phyloP scores from a whole-genome alignment of 306 rosid species.

The Fagus sylvatica region DNA sequence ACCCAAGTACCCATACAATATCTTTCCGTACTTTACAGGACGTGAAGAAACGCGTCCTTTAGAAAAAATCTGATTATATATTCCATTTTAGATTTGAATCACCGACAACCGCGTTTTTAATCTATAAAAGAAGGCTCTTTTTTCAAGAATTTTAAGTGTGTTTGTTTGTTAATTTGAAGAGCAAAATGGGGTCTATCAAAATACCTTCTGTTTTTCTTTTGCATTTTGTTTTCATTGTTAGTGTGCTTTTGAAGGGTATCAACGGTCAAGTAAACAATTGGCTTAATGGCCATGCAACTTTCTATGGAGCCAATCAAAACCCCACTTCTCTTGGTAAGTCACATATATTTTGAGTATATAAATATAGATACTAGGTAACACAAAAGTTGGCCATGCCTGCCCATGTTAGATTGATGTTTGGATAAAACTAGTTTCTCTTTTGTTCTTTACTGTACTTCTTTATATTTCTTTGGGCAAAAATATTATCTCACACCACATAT shows the following conservation, averaged over 20 bases:
- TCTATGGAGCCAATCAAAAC: slow-evolving; percentile 70
- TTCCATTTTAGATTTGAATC: slow-evolving; percentile 27
- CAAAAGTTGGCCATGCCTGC: too few species aligned
- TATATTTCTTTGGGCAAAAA: not conserved
- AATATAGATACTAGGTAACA: not conserved
- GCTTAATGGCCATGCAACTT: slow-evolving; percentile 85
- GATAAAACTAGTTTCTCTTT: too few species aligned
- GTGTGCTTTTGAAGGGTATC: slow-evolving; percentile 26
- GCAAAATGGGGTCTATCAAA: slow-evolving; percentile 33
- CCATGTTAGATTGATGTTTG: too few species aligned
- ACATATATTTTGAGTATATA: not conserved
- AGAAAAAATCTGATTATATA: not conserved
- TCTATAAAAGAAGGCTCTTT: slow-evolving; percentile 40
- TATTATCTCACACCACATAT: too few species aligned
- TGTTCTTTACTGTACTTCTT: too few species aligned
- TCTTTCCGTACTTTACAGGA: not conserved
- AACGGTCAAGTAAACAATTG: slow-evolving; percentile 47
- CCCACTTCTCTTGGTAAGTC: slow-evolving; percentile 67
- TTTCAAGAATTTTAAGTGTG: not conserved
- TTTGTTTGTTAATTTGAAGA: slow-evolving; percentile 27
- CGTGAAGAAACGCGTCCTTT: slow-evolving; percentile 30
- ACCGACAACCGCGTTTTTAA: slow-evolving; percentile 60
- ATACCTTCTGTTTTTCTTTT: slow-evolving; percentile 31
- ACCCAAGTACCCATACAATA: not conserved
- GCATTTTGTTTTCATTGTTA: slow-evolving; percentile 22